Conservation (phyloP, 768 basidiomycete genomes). For the Cystoderma amianthinum region DNA sequence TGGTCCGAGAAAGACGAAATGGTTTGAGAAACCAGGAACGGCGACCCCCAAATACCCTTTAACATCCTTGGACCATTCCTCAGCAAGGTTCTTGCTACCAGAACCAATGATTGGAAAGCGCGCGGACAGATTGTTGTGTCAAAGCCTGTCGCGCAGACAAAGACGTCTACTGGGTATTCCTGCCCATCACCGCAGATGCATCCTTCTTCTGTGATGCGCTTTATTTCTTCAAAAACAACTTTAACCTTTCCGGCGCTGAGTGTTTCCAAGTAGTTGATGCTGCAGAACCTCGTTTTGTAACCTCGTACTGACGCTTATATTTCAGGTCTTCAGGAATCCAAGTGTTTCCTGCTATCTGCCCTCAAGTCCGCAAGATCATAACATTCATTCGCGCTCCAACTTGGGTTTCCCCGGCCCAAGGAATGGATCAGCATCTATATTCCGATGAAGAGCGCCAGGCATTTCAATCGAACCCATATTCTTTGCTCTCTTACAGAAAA, state of each 20-base stretch:
- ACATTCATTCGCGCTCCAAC: too few relatives aligned
- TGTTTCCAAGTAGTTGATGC: constrained; percentile 24
- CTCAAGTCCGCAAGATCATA: too few relatives aligned
- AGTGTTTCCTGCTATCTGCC: too few relatives aligned
- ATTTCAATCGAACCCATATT: too few relatives aligned
- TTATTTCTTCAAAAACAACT: constrained; percentile 19
- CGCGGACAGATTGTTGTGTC: constrained; percentile 24
- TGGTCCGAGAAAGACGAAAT: constrained; percentile 22
- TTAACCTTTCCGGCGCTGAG: constrained; percentile 22
- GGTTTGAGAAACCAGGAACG: constrained; percentile 24
- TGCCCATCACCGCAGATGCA: constrained; percentile 17
- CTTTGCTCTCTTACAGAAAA: too few relatives aligned
- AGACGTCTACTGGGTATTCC: constrained; percentile 22
- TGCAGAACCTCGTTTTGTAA: constrained; percentile 25
- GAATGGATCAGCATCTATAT: too few relatives aligned
- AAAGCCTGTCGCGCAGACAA: constrained; percentile 32
- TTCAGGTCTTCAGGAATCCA: too few relatives aligned
- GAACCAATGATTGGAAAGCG: constrained; percentile 23
- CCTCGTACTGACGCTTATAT: constrained; percentile 27
- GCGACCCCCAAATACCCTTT: constrained; percentile 22
- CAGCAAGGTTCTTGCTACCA: constrained; percentile 16
- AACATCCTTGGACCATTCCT: constrained; percentile 23
- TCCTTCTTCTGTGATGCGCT: constrained; percentile 20
- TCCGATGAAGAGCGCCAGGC: too few relatives aligned
- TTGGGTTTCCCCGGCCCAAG: too few relatives aligned